A percentile compares a stretch with the other conserved stretches of the same genome.
Evolutionary conservation across 2,329 filamentous ascomycete species (phyloP).

Genomic region (Coniochaeta sp.): DNA sequence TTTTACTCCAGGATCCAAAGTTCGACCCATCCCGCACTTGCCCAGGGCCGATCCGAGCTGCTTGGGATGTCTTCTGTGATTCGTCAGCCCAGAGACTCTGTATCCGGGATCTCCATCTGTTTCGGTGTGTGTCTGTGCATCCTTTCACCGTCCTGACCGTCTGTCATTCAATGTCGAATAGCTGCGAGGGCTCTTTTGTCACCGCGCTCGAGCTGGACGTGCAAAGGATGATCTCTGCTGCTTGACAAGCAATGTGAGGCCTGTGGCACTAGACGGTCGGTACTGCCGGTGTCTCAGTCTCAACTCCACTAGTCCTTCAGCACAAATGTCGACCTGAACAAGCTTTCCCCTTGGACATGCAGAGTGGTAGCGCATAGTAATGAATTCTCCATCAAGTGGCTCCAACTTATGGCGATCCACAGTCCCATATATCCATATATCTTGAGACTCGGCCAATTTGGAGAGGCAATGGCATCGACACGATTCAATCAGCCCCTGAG

Average conservation of each 20-base stretch:
- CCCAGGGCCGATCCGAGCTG: not conserved
- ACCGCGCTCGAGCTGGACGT: not conserved
- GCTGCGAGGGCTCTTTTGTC: not conserved
- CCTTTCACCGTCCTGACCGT: no score
- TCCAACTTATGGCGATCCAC: not conserved
- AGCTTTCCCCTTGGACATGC: not conserved
- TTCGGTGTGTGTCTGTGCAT: conserved; percentile 1
- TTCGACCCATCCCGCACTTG: not conserved
- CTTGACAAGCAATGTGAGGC: not conserved
- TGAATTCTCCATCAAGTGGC: not conserved
- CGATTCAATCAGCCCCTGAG: not conserved
- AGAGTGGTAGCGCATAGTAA: not conserved
- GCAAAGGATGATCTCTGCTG: not conserved
- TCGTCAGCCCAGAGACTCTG: not conserved
- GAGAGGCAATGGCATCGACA: not conserved
- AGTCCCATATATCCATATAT: not conserved
- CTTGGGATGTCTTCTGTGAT: not conserved
- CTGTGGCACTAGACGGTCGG: not conserved
- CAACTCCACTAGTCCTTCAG: not conserved
- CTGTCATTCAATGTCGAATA: no score
- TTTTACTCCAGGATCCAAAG: not conserved
- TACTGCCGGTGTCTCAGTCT: not conserved
- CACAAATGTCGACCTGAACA: not conserved
- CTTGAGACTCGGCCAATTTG: not conserved
- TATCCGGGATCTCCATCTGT: not conserved